A percentile compares a stretch with the other conserved stretches of the same genome.
Conservation (phyloP, 1,284 basidiomycete species). For the Malassezia brasiliensis region DNA sequence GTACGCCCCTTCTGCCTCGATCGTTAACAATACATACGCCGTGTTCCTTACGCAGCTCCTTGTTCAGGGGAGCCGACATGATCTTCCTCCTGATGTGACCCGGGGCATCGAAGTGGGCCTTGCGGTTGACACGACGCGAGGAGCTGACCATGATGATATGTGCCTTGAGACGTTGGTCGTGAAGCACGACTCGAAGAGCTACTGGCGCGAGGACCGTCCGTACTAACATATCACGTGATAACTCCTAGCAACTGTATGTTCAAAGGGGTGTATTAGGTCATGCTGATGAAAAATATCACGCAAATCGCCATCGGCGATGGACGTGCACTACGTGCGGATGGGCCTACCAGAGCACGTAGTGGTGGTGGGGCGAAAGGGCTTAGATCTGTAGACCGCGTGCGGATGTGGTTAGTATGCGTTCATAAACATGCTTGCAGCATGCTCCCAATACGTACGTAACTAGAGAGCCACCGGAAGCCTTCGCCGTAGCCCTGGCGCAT, state of each 20-base stretch:
- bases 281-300: background rate
- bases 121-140: conserved; percentile 35
- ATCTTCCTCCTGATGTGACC: conserved; percentile 73
- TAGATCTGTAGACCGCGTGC: background rate
- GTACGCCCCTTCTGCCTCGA: too few species aligned
- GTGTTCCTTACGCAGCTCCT: conserved; percentile 87
- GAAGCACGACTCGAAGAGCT: conserved; percentile 10
- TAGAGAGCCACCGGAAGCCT: conserved; percentile 97
- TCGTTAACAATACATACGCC: conserved; percentile 58
- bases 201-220: background rate
- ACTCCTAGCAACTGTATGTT: conserved; percentile 9
- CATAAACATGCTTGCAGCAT: background rate
- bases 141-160: conserved; percentile 40
- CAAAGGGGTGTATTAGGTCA: background rate
- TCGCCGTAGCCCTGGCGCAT: conserved; percentile 98
- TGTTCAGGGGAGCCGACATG: conserved; percentile 89
- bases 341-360: too few species aligned
- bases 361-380: background rate
- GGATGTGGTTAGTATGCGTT: background rate
- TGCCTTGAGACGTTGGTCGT: conserved; percentile 19
- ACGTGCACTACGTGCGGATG: background rate
- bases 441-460: conserved; percentile 62
- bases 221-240: conserved; percentile 16
- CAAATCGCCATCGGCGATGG: too few species aligned
- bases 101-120: conserved; percentile 45